These are phyloP conservation scores for Vitis rotundifolia DNA, from an alignment of 164 flowering plant genomes.

Conservation along the genomic window DNA sequence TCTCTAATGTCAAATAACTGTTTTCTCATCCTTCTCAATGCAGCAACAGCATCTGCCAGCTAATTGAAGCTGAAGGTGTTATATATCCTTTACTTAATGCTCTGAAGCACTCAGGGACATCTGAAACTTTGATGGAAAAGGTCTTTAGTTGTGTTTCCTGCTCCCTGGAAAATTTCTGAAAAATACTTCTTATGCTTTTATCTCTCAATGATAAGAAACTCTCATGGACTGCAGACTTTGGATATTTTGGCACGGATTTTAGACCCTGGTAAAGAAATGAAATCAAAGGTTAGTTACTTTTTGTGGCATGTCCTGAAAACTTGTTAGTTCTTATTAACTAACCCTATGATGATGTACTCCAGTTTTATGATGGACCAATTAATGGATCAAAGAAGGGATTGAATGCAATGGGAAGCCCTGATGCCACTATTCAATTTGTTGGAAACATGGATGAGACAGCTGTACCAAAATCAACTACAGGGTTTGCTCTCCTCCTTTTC, in stretches of 20 bases:
- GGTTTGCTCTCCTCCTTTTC: conserved; percentile 18
- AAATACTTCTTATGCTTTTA: background rate
- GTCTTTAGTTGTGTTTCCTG: conserved; percentile 26
- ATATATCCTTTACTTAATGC: conserved; percentile 41
- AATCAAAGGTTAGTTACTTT: conserved; percentile 51
- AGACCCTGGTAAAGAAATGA: conserved; percentile 71
- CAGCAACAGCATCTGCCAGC: conserved; percentile 63
- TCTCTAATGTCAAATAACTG: background rate
- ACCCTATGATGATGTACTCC: conserved; percentile 21
- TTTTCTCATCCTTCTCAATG: conserved; percentile 19
- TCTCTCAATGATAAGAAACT: conserved; percentile 8
- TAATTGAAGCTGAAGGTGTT: conserved; percentile 61
- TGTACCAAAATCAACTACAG: conserved; percentile 10
- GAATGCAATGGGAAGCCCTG: conserved; percentile 17
- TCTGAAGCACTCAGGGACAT: conserved; percentile 38
- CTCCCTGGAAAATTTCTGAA: background rate
- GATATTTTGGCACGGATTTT: conserved; percentile 67
- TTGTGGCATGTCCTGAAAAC: background rate
- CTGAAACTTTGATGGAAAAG: conserved; percentile 55
- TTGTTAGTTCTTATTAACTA: conserved; percentile 6
- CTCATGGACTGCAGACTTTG: conserved; percentile 55
- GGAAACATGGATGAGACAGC: conserved; percentile 17
- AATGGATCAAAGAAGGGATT: conserved; percentile 41
- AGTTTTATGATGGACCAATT: conserved; percentile 66
- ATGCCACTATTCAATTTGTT: conserved; percentile 12